A percentile compares a stretch with the other conserved stretches of the same genome.
phyloP scores from a whole-genome alignment of 106 monocot species.

The Chionographis japonica region DNA sequence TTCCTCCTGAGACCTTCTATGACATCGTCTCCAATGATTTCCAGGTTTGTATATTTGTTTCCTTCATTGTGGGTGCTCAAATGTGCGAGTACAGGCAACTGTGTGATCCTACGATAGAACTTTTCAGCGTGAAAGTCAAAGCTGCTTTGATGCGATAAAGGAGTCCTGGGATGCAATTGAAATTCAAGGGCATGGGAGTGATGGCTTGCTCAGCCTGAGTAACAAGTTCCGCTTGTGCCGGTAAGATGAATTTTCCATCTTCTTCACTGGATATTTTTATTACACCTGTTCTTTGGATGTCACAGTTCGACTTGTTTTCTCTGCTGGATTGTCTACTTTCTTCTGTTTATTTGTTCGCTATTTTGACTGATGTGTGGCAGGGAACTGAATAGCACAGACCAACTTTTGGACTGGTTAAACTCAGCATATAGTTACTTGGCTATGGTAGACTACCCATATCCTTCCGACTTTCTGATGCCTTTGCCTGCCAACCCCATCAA shows the following conservation, averaged over 20 bases:
- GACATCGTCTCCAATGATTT: conserved; percentile 84
- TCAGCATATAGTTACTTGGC: conserved; percentile 89
- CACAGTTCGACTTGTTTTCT: not conserved
- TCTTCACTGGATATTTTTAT: not conserved
- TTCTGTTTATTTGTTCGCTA: not conserved
- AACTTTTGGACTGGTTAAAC: conserved; percentile 77
- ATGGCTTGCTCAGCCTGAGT: conserved; percentile 63
- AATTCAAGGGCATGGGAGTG: conserved; percentile 26
- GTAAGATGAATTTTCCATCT: conserved; percentile 28
- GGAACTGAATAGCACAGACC: conserved; percentile 44
- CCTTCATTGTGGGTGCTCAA: not conserved
- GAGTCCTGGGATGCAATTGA: conserved; percentile 77
- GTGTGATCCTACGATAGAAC: not conserved
- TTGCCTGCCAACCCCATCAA: conserved; percentile 88
- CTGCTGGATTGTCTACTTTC: conserved; percentile 1
- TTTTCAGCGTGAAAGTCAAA: conserved; percentile 78
- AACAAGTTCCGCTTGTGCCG: conserved; percentile 62
- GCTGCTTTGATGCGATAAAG: conserved; percentile 79
- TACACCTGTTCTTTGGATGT: not conserved
- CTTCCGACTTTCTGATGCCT: conserved; percentile 89
- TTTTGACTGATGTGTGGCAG: conserved; percentile 21
- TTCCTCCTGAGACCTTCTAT: conserved; percentile 73
- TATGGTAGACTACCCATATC: conserved; percentile 88
- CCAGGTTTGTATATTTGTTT: conserved; percentile 35
- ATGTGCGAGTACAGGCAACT: not conserved